phyloP scores from a whole-genome alignment of 345 rosid genomes.

The Gossypium ekmanianum region DNA sequence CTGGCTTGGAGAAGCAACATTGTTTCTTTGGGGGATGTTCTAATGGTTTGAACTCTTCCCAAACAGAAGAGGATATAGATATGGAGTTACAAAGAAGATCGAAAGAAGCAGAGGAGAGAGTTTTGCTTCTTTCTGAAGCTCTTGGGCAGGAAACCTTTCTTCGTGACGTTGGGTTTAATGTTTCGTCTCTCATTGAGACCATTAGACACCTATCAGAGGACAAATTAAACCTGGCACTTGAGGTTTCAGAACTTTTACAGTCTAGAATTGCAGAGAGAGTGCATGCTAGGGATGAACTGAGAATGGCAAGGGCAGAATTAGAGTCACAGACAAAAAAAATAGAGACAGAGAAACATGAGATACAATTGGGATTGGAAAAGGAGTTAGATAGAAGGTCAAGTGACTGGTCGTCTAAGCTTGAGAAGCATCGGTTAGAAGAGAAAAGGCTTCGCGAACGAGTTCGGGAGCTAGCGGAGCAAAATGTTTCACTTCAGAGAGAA shows the following conservation, averaged over 20 bases:
- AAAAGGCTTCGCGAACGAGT: conserved; percentile 89
- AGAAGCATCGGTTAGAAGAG: conserved; percentile 80
- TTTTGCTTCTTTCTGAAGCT: conserved; percentile 59
- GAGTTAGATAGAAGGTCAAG: conserved; percentile 94
- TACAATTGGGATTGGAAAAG: conserved; percentile 81
- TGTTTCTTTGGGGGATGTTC: conserved; percentile 25
- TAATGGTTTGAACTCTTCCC: conserved; percentile 29
- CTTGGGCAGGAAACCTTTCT: conserved; percentile 58
- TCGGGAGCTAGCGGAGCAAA: conserved; percentile 94
- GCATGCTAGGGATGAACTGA: conserved; percentile 58
- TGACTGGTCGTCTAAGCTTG: conserved; percentile 84
- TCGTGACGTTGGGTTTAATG: conserved; percentile 50
- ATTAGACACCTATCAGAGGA: conserved; percentile 59
- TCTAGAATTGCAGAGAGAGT: conserved; percentile 61
- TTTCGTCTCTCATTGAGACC: conserved; percentile 54
- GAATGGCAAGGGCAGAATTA: conserved; percentile 51
- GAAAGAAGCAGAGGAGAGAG: conserved; percentile 75
- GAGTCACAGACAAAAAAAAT: conserved; percentile 51
- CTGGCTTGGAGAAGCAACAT: conserved; percentile 31
- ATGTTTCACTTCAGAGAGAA: conserved; percentile 90
- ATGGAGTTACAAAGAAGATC: conserved; percentile 52
- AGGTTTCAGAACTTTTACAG: conserved; percentile 60
- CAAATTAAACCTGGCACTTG: conserved; percentile 66
- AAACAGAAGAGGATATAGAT: conserved; percentile 45
- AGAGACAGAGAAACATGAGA: conserved; percentile 74